Conservation (phyloP, 257 asterid genomes). For the Fraxinus pennsylvanica region DNA sequence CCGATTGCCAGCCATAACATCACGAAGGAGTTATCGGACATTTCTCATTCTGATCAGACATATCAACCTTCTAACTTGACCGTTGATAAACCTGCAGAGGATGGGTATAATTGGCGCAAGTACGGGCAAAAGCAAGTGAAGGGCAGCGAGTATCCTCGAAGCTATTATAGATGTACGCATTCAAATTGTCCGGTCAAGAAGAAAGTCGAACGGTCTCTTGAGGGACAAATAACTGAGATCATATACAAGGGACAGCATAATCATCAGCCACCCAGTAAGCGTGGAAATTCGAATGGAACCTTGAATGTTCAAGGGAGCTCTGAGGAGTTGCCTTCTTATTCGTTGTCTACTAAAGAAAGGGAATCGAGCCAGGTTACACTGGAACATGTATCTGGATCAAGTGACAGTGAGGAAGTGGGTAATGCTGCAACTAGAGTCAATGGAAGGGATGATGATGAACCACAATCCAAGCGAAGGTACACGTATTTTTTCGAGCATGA, state of each 20-base stretch:
- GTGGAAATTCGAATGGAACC: slow-evolving; percentile 48
- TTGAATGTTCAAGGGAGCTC: slow-evolving; percentile 26
- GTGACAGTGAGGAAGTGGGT: slow-evolving; percentile 55
- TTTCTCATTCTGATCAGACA: slow-evolving; percentile 29
- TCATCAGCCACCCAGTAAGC: slow-evolving; percentile 48
- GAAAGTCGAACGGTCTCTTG: slow-evolving; percentile 59
- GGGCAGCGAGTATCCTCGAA: slow-evolving; percentile 68
- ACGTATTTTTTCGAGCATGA: neutral
- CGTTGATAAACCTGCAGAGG: slow-evolving; percentile 49
- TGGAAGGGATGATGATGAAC: slow-evolving; percentile 47
- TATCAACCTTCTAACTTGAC: slow-evolving; percentile 27
- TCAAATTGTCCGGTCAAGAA: slow-evolving; percentile 46
- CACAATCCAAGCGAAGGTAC: slow-evolving; percentile 53
- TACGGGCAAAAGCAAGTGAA: slow-evolving; percentile 76
- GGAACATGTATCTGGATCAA: slow-evolving; percentile 45
- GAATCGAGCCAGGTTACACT: slow-evolving; percentile 44
- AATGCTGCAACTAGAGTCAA: slow-evolving; percentile 35
- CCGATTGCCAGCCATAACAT: slow-evolving; percentile 8
- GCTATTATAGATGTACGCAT: slow-evolving; percentile 54
- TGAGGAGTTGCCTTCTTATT: slow-evolving; percentile 34
- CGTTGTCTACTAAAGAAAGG: slow-evolving; percentile 32
- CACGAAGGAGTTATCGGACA: slow-evolving; percentile 20
- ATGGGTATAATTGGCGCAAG: slow-evolving; percentile 71
- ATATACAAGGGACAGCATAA: slow-evolving; percentile 54
- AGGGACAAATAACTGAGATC: slow-evolving; percentile 72